Conservation (phyloP, 768 basidiomycete species). For the Lactifluus subvellereus region DNA sequence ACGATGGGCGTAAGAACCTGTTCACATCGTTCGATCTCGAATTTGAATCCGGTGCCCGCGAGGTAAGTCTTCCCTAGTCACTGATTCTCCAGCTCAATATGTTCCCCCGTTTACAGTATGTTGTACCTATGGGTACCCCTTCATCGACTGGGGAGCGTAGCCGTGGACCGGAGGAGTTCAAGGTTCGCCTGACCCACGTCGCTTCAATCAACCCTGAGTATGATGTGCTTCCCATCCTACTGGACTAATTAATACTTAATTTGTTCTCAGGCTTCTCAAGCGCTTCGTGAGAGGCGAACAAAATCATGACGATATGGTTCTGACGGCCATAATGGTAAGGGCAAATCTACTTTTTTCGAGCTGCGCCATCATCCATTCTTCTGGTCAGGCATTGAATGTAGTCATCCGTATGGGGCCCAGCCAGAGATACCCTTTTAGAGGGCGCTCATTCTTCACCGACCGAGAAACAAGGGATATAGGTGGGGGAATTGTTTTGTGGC, state of each 20-base stretch:
- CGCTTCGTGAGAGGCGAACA: conserved; percentile 62
- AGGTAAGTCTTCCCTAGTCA: conserved; percentile 35
- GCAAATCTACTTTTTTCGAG: not conserved
- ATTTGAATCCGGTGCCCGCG: conserved; percentile 44
- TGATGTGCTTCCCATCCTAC: conserved; percentile 33
- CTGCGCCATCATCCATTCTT: not conserved
- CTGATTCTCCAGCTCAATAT: not conserved
- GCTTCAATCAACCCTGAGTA: conserved; percentile 80
- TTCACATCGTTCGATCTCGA: conserved; percentile 58
- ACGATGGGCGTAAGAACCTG: conserved; percentile 75
- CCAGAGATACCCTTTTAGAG: conserved; percentile 58
- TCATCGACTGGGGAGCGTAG: not conserved
- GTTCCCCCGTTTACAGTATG: conserved; percentile 42
- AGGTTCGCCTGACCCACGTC: conserved; percentile 59
- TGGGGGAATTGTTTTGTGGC: conserved; percentile 62
- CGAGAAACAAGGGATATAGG: conserved; percentile 49
- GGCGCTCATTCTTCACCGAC: conserved; percentile 68
- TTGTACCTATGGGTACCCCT: conserved; percentile 41
- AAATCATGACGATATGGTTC: conserved; percentile 60
- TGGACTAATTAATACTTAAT: not conserved
- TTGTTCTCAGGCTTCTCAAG: conserved; percentile 45
- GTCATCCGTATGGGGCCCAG: conserved; percentile 71
- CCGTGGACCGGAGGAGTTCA: conserved; percentile 54
- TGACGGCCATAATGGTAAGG: conserved; percentile 59
- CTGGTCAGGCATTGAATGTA: conserved; percentile 58